phyloP scores from a whole-genome alignment of 2,329 filamentous ascomycete genomes.

The Bipolaris victoriae region DNA sequence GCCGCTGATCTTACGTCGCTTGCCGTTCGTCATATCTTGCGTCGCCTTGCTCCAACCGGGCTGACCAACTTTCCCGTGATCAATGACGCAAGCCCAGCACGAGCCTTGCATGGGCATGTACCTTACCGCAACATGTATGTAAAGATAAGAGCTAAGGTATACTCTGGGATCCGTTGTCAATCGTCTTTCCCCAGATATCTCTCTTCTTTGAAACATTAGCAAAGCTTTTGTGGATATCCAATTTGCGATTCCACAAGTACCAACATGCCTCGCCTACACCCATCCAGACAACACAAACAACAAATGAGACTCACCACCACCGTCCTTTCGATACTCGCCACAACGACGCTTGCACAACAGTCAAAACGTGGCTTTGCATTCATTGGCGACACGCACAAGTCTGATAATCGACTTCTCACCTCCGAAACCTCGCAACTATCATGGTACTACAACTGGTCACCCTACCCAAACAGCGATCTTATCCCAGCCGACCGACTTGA shows the following conservation, averaged over 20 bases:
- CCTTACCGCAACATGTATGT: constrained; percentile 25
- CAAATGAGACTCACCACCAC: constrained; percentile 3
- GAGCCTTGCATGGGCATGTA: constrained; percentile 24
- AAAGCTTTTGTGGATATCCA: neutral
- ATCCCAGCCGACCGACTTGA: constrained; percentile 60
- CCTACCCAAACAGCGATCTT: constrained; percentile 61
- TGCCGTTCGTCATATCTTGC: constrained; percentile 15
- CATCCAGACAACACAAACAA: constrained; percentile 4
- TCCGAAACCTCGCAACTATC: constrained; percentile 65
- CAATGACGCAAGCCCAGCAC: constrained; percentile 43
- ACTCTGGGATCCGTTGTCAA: constrained; percentile 9
- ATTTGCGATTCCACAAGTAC: neutral
- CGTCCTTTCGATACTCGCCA: constrained; percentile 17
- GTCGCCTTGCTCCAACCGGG: constrained; percentile 16
- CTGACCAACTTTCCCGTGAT: constrained; percentile 38
- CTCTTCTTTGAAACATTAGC: neutral
- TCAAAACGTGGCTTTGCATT: constrained; percentile 77
- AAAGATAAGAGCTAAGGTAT: constrained; percentile 20
- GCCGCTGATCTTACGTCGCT: neutral
- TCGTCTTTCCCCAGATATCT: neutral
- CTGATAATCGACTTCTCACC: constrained; percentile 70
- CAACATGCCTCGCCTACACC: constrained; percentile 5
- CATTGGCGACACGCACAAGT: constrained; percentile 62
- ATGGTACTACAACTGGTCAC: constrained; percentile 86
- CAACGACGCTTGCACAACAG: constrained; percentile 38